Conservation (phyloP, 1,284 basidiomycete genomes). For the Xanthoconium separans region DNA sequence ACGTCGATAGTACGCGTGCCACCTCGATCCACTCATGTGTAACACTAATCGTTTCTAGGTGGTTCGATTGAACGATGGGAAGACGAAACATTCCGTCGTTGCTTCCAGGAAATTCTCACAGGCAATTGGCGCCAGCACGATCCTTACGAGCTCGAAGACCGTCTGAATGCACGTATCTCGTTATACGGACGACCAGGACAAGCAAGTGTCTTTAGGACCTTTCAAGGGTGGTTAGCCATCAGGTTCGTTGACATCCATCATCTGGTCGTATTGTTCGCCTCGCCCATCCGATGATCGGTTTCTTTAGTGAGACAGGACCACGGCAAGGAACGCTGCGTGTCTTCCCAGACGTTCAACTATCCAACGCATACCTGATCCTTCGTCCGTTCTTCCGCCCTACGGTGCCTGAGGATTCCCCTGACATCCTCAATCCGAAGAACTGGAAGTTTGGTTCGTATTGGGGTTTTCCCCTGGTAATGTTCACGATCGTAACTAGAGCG, state of each 20-base stretch:
- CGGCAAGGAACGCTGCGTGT: conserved; percentile 78
- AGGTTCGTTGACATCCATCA: conserved; percentile 38
- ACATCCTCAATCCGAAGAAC: conserved; percentile 56
- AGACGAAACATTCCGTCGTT: conserved; percentile 64
- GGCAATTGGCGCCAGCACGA: conserved; percentile 74
- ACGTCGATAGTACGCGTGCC: conserved; percentile 65
- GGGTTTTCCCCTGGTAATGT: not conserved
- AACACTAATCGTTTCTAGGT: conserved; percentile 39
- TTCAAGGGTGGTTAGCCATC: conserved; percentile 77
- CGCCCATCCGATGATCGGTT: not conserved
- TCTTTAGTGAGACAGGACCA: conserved; percentile 62
- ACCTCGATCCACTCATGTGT: not conserved
- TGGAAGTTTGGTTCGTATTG: conserved; percentile 64
- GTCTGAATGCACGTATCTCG: conserved; percentile 61
- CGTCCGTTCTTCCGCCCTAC: conserved; percentile 78
- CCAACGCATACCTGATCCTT: conserved; percentile 79
- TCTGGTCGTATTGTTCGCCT: not conserved
- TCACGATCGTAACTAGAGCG: not conserved
- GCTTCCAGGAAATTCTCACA: conserved; percentile 64
- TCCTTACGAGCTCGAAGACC: conserved; percentile 62
- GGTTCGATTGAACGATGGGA: conserved; percentile 87
- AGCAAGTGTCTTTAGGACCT: conserved; percentile 74
- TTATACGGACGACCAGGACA: conserved; percentile 61
- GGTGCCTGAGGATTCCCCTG: conserved; percentile 39
- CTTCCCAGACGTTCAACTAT: conserved; percentile 72